Conservation (phyloP, 257 asterid species). For the Paraleonurus japonicus region DNA sequence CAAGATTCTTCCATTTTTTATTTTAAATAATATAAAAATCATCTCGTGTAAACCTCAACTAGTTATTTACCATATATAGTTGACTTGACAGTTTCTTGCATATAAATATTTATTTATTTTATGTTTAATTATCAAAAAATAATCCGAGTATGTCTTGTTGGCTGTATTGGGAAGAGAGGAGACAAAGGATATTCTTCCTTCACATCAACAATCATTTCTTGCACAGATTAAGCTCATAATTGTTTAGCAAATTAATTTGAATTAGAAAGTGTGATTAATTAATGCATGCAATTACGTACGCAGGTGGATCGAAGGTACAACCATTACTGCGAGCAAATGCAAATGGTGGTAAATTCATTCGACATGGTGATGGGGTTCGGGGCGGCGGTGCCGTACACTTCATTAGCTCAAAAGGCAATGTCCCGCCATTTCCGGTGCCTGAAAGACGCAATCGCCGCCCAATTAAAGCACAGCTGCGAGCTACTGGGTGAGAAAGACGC, state of each 20-base stretch:
- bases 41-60: not conserved
- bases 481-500: slow-evolving; percentile 80
- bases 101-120: not conserved
- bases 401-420: slow-evolving; percentile 90
- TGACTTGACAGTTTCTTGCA: slow-evolving; percentile 34
- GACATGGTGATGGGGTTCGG: slow-evolving; percentile 98
- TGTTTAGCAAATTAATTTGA: not conserved
- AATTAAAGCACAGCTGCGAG: slow-evolving; percentile 74
- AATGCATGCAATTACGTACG: slow-evolving; percentile 26
- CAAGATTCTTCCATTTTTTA: not conserved
- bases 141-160: slow-evolving; percentile 24
- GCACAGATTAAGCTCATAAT: slow-evolving; percentile 27
- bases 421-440: slow-evolving; percentile 90
- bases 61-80: not conserved
- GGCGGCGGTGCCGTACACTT: slow-evolving; percentile 89
- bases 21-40: not conserved
- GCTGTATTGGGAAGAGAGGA: slow-evolving; percentile 41
- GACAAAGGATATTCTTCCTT: slow-evolving; percentile 40
- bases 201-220: slow-evolving; percentile 48
- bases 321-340: slow-evolving; percentile 98
- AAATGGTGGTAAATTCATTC: slow-evolving; percentile 94
- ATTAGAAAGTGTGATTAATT: not conserved
- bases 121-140: slow-evolving; percentile 3
- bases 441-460: slow-evolving; percentile 76
- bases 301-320: slow-evolving; percentile 95